Conservation (phyloP, 2,329 filamentous ascomycete species). For the Aspergillus fumigatus region DNA sequence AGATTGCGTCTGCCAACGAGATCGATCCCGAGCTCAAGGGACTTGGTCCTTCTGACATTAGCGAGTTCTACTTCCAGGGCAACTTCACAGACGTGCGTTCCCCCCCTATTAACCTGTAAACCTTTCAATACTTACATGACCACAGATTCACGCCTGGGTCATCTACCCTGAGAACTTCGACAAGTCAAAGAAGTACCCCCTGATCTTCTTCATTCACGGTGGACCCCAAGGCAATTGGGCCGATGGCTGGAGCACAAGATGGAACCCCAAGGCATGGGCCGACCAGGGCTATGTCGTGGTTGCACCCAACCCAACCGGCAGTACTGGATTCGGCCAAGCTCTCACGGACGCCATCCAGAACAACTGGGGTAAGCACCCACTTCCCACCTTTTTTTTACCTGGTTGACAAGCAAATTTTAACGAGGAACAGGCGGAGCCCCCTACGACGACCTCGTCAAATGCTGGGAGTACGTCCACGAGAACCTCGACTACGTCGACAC, state of each 20-base stretch:
- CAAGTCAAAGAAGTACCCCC: constrained; percentile 66
- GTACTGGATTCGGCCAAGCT: constrained; percentile 74
- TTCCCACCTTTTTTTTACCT: too few species aligned
- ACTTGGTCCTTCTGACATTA: constrained; percentile 30
- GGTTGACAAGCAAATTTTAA: background rate
- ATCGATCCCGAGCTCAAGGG: constrained; percentile 36
- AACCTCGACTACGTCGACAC: constrained; percentile 38
- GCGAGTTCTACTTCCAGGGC: constrained; percentile 36
- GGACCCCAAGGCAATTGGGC: constrained; percentile 74
- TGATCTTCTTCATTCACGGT: constrained; percentile 76
- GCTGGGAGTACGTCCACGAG: constrained; percentile 64
- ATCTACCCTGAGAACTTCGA: constrained; percentile 56
- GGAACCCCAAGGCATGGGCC: constrained; percentile 82
- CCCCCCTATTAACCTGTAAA: background rate
- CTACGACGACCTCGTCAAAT: constrained; percentile 75
- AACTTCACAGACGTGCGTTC: constrained; percentile 32
- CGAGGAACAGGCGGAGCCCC: constrained; percentile 43
- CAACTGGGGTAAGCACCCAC: constrained; percentile 62
- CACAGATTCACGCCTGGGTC: constrained; percentile 37
- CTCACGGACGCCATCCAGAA: constrained; percentile 71
- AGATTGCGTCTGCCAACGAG: constrained; percentile 34
- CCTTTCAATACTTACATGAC: constrained; percentile 8
- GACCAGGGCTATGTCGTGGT: constrained; percentile 84
- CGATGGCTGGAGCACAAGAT: constrained; percentile 74
- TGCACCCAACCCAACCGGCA: constrained; percentile 76